Evolutionary conservation across 31 red algal species (phyloP).

Genomic region (Bonnemaisonia californica): DNA sequence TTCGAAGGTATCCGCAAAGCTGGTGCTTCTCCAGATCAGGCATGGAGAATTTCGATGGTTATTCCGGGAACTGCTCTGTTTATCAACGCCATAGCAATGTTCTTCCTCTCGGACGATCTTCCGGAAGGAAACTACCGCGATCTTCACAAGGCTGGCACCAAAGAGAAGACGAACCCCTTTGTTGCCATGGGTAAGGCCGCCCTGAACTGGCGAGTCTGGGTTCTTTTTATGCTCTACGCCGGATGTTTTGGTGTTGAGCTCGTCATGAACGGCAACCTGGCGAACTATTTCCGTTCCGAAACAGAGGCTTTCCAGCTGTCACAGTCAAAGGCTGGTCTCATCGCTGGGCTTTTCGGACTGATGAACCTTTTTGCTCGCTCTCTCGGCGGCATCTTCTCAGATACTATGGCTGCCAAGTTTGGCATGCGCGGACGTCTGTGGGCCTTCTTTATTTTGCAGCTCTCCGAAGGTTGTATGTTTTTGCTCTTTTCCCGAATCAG

Average conservation of each 20-base stretch:
- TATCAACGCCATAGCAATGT: slow-evolving; percentile 55
- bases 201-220: slow-evolving; percentile 76
- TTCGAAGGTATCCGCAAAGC: slow-evolving; percentile 27
- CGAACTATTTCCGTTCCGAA: slow-evolving; percentile 69
- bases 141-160: slow-evolving; percentile 57
- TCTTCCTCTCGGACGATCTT: slow-evolving; percentile 91
- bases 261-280: slow-evolving; percentile 81
- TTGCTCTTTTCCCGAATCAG: slow-evolving; percentile 80
- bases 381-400: slow-evolving; percentile 82
- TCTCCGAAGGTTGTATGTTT: slow-evolving; percentile 68
- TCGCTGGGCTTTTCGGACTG: slow-evolving; percentile 88
- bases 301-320: slow-evolving; percentile 53
- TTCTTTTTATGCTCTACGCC: slow-evolving; percentile 87
- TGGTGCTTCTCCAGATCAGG: slow-evolving; percentile 48
- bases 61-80: slow-evolving; percentile 68
- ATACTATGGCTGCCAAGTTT: slow-evolving; percentile 56
- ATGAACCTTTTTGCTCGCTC: slow-evolving; percentile 98
- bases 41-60: slow-evolving; percentile 83
- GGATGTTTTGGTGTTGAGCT: slow-evolving; percentile 94
- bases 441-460: slow-evolving; percentile 82
- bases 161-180: slow-evolving; percentile 75
- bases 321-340: slow-evolving; percentile 66
- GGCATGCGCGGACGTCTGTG: slow-evolving; percentile 94
- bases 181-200: slow-evolving; percentile 66
- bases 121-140: slow-evolving; percentile 87